phyloP scores from a whole-genome alignment of 139 green algal genomes.

The Coccomyxa sp. region DNA sequence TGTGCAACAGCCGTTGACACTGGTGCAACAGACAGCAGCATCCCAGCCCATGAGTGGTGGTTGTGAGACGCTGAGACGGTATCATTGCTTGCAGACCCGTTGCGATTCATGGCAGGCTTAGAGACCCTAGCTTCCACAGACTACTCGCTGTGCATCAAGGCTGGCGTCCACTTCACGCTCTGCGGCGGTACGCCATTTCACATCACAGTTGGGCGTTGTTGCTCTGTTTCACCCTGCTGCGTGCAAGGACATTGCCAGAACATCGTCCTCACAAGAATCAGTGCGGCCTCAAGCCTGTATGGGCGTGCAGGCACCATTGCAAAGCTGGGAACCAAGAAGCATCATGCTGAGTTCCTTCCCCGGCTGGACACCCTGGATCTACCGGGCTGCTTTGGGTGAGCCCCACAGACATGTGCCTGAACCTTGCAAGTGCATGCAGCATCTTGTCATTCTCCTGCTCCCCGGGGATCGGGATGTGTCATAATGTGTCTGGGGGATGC shows the following conservation, averaged over 20 bases:
- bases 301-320: conserved; percentile 38
- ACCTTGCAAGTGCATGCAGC: too few species aligned
- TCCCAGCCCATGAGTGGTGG: too few species aligned
- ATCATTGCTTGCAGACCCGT: conserved; percentile 38
- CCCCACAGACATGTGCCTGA: neutral
- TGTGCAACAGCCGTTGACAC: neutral
- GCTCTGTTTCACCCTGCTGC: too few species aligned
- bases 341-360: conserved; percentile 67
- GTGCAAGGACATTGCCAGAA: too few species aligned
- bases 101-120: conserved; percentile 19
- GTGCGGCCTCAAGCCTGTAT: too few species aligned
- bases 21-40: neutral
- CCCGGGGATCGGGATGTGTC: too few species aligned
- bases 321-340: conserved; percentile 79
- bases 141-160: conserved; percentile 86
- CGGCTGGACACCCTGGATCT: conserved; percentile 63
- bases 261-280: too few species aligned
- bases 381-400: conserved; percentile 68
- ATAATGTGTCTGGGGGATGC: neutral
- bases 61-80: too few species aligned
- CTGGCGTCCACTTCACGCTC: conserved; percentile 84
- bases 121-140: conserved; percentile 41
- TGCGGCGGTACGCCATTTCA: conserved; percentile 25
- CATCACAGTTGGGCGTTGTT: too few species aligned
- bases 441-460: too few species aligned